A percentile compares a stretch with the other conserved stretches of the same genome.
Evolutionary conservation across 495 filamentous ascomycete species (phyloP).

Genomic region (Tuber magnatum): DNA sequence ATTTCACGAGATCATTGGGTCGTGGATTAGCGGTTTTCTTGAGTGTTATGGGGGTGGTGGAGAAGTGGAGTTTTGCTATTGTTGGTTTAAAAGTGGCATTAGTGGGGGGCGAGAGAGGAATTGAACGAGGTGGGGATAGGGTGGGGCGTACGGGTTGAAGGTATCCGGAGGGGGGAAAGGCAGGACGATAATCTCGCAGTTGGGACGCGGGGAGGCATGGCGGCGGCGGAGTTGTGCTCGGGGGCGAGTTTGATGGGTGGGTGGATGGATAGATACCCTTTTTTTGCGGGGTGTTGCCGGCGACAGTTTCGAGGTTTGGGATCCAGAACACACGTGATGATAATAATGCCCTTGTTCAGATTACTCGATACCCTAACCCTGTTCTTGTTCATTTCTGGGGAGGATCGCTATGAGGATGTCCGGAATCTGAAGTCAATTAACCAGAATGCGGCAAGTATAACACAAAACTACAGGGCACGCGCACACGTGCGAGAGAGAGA

Average conservation of each 20-base stretch:
- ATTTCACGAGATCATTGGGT: constrained; percentile 55
- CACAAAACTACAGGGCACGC: background rate
- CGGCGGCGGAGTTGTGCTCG: constrained; percentile 22
- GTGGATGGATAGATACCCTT: background rate
- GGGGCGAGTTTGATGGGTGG: background rate
- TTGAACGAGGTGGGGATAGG: constrained; percentile 44
- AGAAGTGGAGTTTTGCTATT: constrained; percentile 40
- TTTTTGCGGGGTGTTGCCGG: background rate
- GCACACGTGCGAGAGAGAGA: background rate
- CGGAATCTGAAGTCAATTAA: background rate
- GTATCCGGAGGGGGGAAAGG: constrained; percentile 54
- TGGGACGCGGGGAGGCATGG: constrained; percentile 71
- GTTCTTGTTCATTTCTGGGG: background rate
- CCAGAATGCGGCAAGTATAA: background rate
- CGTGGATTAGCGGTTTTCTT: constrained; percentile 49
- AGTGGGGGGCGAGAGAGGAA: constrained; percentile 43
- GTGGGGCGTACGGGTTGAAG: constrained; percentile 25
- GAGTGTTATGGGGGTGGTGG: constrained; percentile 48
- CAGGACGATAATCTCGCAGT: constrained; percentile 53
- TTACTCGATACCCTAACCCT: background rate
- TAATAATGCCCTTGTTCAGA: background rate
- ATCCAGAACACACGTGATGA: background rate
- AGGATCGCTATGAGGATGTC: background rate
- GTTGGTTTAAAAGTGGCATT: constrained; percentile 17
- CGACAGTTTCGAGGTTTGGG: background rate